Percentiles rank a stretch among this genome's conserved stretches.
Conservation (phyloP, 768 basidiomycete genomes). For the Auriscalpium microsporum region DNA sequence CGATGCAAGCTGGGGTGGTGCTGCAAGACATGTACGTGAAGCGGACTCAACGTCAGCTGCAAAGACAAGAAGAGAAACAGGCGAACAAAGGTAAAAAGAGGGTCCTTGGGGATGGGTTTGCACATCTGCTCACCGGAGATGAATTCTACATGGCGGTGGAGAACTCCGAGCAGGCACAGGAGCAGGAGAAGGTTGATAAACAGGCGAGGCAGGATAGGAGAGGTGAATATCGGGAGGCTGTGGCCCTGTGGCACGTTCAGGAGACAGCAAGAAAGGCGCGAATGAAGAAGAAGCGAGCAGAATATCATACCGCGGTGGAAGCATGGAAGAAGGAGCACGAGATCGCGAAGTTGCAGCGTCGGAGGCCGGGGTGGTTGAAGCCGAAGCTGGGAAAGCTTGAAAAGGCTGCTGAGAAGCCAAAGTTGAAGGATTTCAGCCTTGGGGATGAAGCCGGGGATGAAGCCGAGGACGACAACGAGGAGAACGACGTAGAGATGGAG, state of each 20-base stretch:
- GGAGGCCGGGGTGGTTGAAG: background rate
- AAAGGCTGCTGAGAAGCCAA: background rate
- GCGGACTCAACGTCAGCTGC: background rate
- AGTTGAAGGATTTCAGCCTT: background rate
- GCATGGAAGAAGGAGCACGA: background rate
- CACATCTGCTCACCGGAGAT: background rate
- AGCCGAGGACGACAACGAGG: background rate
- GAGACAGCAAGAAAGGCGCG: background rate
- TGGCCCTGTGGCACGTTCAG: background rate
- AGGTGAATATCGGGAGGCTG: background rate
- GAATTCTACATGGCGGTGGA: background rate
- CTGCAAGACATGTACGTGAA: background rate
- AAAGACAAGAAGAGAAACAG: background rate
- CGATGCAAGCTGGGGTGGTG: background rate
- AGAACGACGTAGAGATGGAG: background rate
- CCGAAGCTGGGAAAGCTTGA: background rate
- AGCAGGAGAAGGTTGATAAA: background rate
- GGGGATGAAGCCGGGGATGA: too few relatives aligned
- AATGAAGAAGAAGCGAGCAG: background rate
- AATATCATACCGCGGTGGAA: background rate
- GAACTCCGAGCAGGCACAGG: background rate
- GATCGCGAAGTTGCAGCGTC: background rate
- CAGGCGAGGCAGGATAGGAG: background rate
- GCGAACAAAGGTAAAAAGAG: background rate
- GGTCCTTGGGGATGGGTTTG: background rate